These are phyloP conservation scores for Colletotrichum chrysophilum DNA, from an alignment of 2,329 filamentous ascomycete genomes.

Conservation along the genomic window DNA sequence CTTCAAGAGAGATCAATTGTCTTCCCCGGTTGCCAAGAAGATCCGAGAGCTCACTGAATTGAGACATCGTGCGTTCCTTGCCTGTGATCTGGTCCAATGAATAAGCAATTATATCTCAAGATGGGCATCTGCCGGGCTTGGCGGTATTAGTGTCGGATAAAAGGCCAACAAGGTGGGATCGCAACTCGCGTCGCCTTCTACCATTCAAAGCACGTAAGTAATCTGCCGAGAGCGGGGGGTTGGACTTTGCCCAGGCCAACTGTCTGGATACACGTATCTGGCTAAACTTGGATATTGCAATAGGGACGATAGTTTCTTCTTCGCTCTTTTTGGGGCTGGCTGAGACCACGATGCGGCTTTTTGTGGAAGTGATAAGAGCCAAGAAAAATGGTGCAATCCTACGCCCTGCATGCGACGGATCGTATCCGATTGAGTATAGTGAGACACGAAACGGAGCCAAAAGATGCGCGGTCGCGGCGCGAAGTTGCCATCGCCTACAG, in stretches of 20 bases:
- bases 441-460: background rate
- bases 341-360: background rate
- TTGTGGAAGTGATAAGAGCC: conserved; percentile 17
- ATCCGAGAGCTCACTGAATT: background rate
- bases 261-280: background rate
- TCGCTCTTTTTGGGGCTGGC: background rate
- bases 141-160: background rate
- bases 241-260: background rate
- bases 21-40: background rate
- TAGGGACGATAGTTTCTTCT: background rate
- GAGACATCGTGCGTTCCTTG: background rate
- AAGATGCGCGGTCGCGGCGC: background rate
- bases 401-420: conserved; percentile 8
- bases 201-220: background rate
- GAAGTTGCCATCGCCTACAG: background rate
- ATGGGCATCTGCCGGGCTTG: conserved; percentile 5
- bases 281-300: background rate
- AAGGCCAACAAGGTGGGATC: conserved; percentile 3
- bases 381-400: conserved; percentile 14
- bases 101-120: background rate
- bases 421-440: conserved; percentile 15
- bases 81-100: background rate
- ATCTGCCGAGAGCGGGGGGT: conserved; percentile 6
- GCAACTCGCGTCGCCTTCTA: background rate
- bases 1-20: background rate